phyloP scores from a whole-genome alignment of 768 basidiomycete genomes.

The Termitomyces bulborhizus region DNA sequence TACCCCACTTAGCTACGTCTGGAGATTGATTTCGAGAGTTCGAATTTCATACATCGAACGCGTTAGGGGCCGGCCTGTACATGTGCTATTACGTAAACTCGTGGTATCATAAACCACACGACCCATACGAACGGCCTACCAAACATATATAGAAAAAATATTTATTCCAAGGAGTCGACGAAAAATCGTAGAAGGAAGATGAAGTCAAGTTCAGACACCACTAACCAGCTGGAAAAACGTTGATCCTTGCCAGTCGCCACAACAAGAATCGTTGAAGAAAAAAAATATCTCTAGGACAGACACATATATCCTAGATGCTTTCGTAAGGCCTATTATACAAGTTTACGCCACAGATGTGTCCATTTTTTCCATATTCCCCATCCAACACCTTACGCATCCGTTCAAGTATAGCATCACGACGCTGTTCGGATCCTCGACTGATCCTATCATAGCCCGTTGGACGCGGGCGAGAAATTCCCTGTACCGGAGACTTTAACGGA shows the following conservation, averaged over 20 bases:
- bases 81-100: too few relatives aligned
- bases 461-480: not conserved
- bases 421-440: not conserved
- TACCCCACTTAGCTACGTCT: not conserved
- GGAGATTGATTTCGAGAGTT: not conserved
- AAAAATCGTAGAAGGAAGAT: too few relatives aligned
- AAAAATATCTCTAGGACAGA: too few relatives aligned
- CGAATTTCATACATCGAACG: too few relatives aligned
- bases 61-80: too few relatives aligned
- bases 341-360: not conserved
- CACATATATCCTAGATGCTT: too few relatives aligned
- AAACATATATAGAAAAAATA: too few relatives aligned
- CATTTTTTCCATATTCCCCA: not conserved
- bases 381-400: slow-evolving; percentile 9
- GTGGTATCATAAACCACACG: too few relatives aligned
- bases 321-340: not conserved
- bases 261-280: not conserved
- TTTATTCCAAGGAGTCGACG: too few relatives aligned
- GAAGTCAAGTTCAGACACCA: too few relatives aligned
- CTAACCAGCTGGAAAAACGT: too few relatives aligned
- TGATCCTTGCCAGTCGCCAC: not conserved
- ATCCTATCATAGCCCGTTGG: not conserved
- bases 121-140: too few relatives aligned
- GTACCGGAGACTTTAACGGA: not conserved
- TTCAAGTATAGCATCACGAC: slow-evolving; percentile 6